Conservation (phyloP, 176 grass and related monocot genomes). For the Tillandsia fasciculata region DNA sequence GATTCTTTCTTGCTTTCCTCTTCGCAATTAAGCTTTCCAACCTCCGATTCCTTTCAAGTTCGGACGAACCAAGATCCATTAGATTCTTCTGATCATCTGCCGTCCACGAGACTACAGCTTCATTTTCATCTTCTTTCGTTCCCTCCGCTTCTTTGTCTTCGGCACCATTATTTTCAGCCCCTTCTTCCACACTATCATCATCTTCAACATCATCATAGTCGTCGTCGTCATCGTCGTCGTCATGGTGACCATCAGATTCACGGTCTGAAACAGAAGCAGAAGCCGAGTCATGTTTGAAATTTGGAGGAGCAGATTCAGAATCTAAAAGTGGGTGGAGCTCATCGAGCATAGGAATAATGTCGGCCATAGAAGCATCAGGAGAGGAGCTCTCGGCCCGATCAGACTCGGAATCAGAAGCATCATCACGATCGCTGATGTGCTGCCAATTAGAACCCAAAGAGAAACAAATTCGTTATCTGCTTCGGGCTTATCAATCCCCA, state of each 20-base stretch:
- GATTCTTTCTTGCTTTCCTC: constrained; percentile 36
- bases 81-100: constrained; percentile 23
- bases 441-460: constrained; percentile 57
- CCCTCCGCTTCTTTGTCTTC: constrained; percentile 1
- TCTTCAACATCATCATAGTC: constrained; percentile 22
- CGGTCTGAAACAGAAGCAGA: constrained; percentile 29
- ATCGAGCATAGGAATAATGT: constrained; percentile 71
- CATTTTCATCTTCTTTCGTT: constrained; percentile 21
- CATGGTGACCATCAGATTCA: background rate
- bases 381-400: constrained; percentile 66
- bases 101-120: constrained; percentile 13
- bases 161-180: constrained; percentile 7
- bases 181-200: constrained; percentile 27
- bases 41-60: constrained; percentile 24
- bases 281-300: constrained; percentile 27
- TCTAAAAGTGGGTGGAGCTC: constrained; percentile 75
- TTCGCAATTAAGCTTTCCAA: constrained; percentile 28
- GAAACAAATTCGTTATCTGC: constrained; percentile 28
- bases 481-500: constrained; percentile 18
- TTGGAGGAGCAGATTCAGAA: constrained; percentile 17
- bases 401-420: constrained; percentile 65
- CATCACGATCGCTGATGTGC: constrained; percentile 40
- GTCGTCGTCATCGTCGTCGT: constrained; percentile 16
- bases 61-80: constrained; percentile 16
- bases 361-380: constrained; percentile 63